Evolutionary conservation across 352 stramenopile species (phyloP).

Genomic region (Pythium chondricola): DNA sequence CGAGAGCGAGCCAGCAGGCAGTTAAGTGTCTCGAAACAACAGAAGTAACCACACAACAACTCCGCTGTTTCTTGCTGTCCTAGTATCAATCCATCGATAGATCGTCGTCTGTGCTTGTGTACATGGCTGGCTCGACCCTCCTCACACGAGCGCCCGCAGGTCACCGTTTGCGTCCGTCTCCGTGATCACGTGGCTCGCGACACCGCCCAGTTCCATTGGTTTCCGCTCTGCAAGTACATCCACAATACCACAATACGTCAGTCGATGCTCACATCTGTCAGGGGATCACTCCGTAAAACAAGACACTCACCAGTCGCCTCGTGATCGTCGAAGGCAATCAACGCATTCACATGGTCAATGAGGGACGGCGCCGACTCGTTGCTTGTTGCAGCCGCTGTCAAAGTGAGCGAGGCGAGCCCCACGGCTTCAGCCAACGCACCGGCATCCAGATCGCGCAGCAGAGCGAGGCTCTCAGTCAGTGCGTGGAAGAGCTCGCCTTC

Average conservation of each 20-base stretch:
- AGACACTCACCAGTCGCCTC: conserved; percentile 17
- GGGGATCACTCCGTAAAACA: too few relatives aligned
- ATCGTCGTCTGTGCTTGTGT: too few relatives aligned
- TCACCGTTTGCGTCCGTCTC: conserved; percentile 21
- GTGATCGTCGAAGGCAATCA: conserved; percentile 22
- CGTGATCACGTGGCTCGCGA: conserved; percentile 9
- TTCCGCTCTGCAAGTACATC: conserved; percentile 16
- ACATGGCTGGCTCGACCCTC: too few relatives aligned
- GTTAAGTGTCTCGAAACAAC: too few relatives aligned
- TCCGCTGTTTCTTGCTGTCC: conserved; percentile 7
- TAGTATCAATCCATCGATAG: too few relatives aligned
- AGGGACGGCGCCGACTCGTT: not conserved
- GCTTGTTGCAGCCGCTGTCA: not conserved
- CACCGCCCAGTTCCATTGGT: not conserved
- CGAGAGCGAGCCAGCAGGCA: not conserved
- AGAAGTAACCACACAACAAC: conserved; percentile 9
- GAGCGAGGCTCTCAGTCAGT: conserved; percentile 6
- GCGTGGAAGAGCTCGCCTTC: conserved; percentile 20
- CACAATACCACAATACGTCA: not conserved
- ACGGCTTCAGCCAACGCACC: conserved; percentile 11
- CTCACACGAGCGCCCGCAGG: conserved; percentile 19
- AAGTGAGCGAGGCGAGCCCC: not conserved
- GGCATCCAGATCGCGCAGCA: conserved; percentile 3
- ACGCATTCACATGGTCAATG: conserved; percentile 18
- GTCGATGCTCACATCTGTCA: too few relatives aligned